Conservation (phyloP, 2,329 filamentous ascomycete genomes). For the Ophiocordyceps polyrhachis-furcata region DNA sequence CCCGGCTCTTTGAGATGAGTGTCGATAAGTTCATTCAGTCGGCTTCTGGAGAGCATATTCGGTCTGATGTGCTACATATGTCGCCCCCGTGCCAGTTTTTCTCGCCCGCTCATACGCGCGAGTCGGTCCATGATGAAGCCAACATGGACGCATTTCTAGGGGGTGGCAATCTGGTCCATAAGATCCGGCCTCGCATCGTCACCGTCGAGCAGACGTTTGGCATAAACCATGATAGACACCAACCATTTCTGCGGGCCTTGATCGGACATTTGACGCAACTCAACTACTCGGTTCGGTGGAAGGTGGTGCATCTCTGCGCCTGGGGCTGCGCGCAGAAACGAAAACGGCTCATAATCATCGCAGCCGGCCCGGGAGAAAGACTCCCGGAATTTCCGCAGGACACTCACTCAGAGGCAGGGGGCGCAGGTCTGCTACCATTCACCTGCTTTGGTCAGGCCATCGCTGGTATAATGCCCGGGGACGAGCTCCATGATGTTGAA, state of each 20-base stretch:
- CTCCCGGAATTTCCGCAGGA: constrained; percentile 46
- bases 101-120: constrained; percentile 50
- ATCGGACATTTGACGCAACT: constrained; percentile 43
- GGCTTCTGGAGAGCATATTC: constrained; percentile 11
- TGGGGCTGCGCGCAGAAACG: constrained; percentile 32
- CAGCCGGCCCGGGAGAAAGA: constrained; percentile 46
- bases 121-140: constrained; percentile 48
- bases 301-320: constrained; percentile 30
- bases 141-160: constrained; percentile 44
- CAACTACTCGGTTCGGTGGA: constrained; percentile 56
- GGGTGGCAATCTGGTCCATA: constrained; percentile 35
- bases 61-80: constrained; percentile 52
- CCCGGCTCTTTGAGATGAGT: constrained; percentile 26
- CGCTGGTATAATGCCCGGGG: constrained; percentile 10
- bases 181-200: constrained; percentile 44
- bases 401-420: constrained; percentile 32
- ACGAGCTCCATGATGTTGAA: constrained; percentile 21
- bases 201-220: constrained; percentile 69
- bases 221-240: constrained; percentile 33
- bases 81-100: constrained; percentile 65
- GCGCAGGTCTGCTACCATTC: constrained; percentile 17
- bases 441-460: constrained; percentile 27
- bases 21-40: constrained; percentile 28
- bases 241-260: constrained; percentile 36
- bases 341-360: constrained; percentile 36